Base-by-base conservation (phyloP, 345 rosid species). In the Odontarrhena argentea region DNA sequence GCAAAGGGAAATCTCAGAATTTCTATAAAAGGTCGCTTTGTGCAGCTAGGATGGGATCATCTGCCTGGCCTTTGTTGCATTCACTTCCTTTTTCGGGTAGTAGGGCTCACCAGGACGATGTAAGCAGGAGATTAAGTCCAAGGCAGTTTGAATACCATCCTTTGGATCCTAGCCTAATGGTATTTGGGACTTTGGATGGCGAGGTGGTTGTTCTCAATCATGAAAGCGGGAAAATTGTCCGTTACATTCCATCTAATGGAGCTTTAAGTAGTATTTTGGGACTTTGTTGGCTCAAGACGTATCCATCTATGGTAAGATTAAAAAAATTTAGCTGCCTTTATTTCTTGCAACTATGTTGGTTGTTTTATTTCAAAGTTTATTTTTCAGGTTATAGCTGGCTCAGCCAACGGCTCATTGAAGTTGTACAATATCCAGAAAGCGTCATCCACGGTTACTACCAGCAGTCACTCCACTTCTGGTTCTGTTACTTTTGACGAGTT, bases 71-170 rank as follows among this genome's bases (percentile, higher is more conserved):
- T 58, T 80, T 71, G 36, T 69, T 89, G 80, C 90, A 79, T 69
- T 77, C 96, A 12, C 84, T 93, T 67, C 76, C 90, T 24, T 66
- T 79, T 47, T 79, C 83, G 48, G 71, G 82, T 60, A 65, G 68
- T 30, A 69, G 77, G 42, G 35, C 8, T 25, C 55, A 57, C 60
- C 65, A 47, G 28, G 83, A 81, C 40, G 74, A 76, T 72, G 84
- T 78, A 73, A 75, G 45, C 49, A 63, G 54, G 75, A 78, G 66
- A 69, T 81, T 86, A 56, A 83, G 96, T 71, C 98, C 97, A 5
- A 85, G 98, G 83, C 98, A 93, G 71, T 90, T 93, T 73, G 98
- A 93, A 75, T 93, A 93, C 79, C 94, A 93, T 81, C 97, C 97
- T 11, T 69, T 90, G 57, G 67, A 84, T 74, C 77, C 88, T 60